Percentiles rank a stretch among this genome's conserved stretches.
Conservation (phyloP, 306 rosid species). For the Abrus precatorius region DNA sequence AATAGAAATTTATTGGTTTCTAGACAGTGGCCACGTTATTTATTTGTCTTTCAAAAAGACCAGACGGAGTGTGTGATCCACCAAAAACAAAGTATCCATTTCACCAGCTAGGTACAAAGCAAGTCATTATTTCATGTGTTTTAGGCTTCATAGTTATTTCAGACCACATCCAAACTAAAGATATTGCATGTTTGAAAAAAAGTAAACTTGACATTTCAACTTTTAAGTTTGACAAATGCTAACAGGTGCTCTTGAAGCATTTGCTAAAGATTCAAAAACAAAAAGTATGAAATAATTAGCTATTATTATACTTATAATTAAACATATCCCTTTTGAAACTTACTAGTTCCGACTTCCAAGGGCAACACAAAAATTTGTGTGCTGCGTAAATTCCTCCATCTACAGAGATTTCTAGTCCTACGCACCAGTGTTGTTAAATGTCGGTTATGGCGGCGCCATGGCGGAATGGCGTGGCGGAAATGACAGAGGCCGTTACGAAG, state of each 20-base stretch:
- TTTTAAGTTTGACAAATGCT: neutral
- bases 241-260: neutral
- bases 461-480: too few relatives aligned
- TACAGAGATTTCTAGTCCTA: neutral
- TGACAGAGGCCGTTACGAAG: too few relatives aligned
- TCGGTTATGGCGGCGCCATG: too few relatives aligned
- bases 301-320: too few relatives aligned
- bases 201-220: neutral
- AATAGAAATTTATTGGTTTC: neutral
- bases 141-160: neutral
- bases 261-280: neutral
- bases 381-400: neutral
- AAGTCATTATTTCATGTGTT: neutral
- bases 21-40: constrained; percentile 2
- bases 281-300: too few relatives aligned
- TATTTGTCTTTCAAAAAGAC: neutral
- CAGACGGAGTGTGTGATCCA: neutral
- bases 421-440: too few relatives aligned
- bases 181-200: neutral
- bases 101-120: neutral
- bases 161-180: neutral
- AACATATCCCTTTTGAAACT: too few relatives aligned
- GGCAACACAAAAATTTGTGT: neutral
- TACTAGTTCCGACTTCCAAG: neutral
- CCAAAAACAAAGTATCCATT: neutral